Evolutionary conservation across 371 early-diverging fungal genomes (phyloP), one percentile per base, ranked within the genome.

Genomic region (Syncephalastrum sp.): DNA sequence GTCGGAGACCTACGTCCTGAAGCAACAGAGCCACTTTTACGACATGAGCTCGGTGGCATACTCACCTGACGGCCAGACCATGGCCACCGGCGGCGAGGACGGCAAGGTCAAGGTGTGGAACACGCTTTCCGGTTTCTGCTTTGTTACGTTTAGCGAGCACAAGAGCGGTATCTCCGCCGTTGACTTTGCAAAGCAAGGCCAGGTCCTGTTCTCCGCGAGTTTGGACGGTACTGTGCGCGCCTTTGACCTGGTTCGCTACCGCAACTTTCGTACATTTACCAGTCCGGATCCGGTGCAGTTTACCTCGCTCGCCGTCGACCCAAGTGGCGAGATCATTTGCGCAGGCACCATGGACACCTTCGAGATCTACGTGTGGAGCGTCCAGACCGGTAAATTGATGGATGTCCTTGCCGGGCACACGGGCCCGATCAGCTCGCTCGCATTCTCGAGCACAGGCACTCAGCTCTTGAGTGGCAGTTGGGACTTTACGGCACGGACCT

Each of bases 21-120:
- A 97, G 72, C 98, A 99, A 68, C 99, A 99, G 73, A 98, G 98
- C 10, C 99, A 99, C 59, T 89, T 86, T 53, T 92, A 94, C 77
- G 93, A 93, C 60, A 95, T 96, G 89, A 90, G 85, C 64, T 81
- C 88, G 29, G 67, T 97, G 0, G 82, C 92, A 0, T 98, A 95
- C 71, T 92, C 96, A 5, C 74, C 88, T 8, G 97, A 97, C 64
- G 95, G 97, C n/a, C 96, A 97, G 71, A 88, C 84, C 51, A 72
- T 99, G 43, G 98, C 91, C 8, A 96, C 98, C 0, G 97, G 97
- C 23, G 98, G 96, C 12, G 97, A 95, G 69, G 98, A 98, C 72
- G 94, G 95, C 52, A 95, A 96, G 71, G 86, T 99, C 59, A 98
- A 98, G 70, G 87, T 98, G 17, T 99, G 99, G 99, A 94, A 93